phyloP scores from a whole-genome alignment of 2,329 filamentous ascomycete genomes.

The Aspergillus intermedius region DNA sequence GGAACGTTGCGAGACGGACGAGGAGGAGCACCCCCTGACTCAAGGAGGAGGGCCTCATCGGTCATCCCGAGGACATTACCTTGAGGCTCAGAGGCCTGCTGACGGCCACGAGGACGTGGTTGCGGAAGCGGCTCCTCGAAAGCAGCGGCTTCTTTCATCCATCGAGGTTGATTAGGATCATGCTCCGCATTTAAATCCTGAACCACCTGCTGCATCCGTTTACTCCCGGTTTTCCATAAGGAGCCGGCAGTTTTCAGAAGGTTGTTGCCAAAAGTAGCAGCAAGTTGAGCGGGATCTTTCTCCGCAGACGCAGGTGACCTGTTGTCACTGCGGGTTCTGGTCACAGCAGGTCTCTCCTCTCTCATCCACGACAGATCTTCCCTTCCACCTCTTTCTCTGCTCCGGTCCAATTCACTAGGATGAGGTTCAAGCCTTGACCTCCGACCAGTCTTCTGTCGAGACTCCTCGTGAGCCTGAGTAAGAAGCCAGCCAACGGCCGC shows the following conservation, averaged over 20 bases:
- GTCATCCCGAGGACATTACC: conserved; percentile 39
- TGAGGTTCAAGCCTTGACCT: conserved; percentile 15
- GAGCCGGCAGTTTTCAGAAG: conserved; percentile 92
- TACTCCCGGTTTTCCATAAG: conserved; percentile 89
- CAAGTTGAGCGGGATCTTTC: conserved; percentile 71
- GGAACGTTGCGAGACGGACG: conserved; percentile 14
- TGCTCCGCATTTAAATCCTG: conserved; percentile 71
- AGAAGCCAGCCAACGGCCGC: conserved; percentile 82
- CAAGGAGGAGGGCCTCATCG: conserved; percentile 48
- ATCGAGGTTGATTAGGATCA: conserved; percentile 79
- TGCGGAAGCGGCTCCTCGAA: conserved; percentile 16
- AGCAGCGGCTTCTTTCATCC: conserved; percentile 71
- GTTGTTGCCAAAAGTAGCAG: conserved; percentile 72
- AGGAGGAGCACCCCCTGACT: conserved; percentile 22
- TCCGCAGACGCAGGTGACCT: conserved; percentile 47
- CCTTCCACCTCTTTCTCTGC: conserved; percentile 18
- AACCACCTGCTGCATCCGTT: conserved; percentile 86
- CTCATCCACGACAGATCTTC: conserved; percentile 57
- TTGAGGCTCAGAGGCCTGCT: conserved; percentile 15
- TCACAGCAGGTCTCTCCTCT: conserved; percentile 35
- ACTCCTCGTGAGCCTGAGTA: conserved; percentile 81
- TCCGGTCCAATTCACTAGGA: conserved; percentile 16
- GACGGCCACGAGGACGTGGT: conserved; percentile 12
- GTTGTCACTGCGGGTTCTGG: conserved; percentile 22
- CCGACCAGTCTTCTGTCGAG: conserved; percentile 59